Conservation (phyloP, 202 grass and related monocot genomes). For the Elaeis oleifera region DNA sequence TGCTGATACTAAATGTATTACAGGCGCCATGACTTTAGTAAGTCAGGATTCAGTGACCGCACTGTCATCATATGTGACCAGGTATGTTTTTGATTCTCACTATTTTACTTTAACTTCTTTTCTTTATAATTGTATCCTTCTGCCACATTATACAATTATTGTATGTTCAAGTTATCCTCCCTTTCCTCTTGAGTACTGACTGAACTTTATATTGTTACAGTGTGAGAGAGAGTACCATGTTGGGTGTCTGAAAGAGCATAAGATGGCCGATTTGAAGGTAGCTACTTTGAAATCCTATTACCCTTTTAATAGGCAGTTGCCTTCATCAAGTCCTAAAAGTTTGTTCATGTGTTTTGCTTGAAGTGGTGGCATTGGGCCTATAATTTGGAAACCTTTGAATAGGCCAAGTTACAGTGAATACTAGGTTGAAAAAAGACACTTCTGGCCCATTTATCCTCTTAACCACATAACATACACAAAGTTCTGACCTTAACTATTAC, state of each 20-base stretch:
- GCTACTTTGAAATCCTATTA: background rate
- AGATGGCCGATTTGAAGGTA: conserved; percentile 86
- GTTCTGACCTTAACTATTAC: background rate
- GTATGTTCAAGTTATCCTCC: too few relatives aligned
- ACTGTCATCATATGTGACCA: conserved; percentile 94
- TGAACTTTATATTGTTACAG: conserved; percentile 38
- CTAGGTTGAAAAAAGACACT: too few relatives aligned
- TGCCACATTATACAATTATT: too few relatives aligned
- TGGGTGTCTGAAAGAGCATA: conserved; percentile 84
- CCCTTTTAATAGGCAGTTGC: too few relatives aligned
- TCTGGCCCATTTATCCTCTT: too few relatives aligned
- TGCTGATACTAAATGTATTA: conserved; percentile 2
- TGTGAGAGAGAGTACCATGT: conserved; percentile 95
- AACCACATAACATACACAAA: background rate
- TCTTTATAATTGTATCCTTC: too few relatives aligned
- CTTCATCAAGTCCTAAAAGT: too few relatives aligned
- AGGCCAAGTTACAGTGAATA: too few relatives aligned
- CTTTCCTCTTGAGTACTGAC: background rate
- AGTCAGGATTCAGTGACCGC: conserved; percentile 56
- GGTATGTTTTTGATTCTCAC: conserved; percentile 33
- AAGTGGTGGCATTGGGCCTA: too few relatives aligned
- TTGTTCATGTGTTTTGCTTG: too few relatives aligned
- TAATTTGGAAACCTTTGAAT: too few relatives aligned
- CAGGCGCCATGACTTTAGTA: conserved; percentile 80
- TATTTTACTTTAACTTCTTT: background rate